phyloP scores from a whole-genome alignment of 1,284 basidiomycete species.

The Sutorius eximius region DNA sequence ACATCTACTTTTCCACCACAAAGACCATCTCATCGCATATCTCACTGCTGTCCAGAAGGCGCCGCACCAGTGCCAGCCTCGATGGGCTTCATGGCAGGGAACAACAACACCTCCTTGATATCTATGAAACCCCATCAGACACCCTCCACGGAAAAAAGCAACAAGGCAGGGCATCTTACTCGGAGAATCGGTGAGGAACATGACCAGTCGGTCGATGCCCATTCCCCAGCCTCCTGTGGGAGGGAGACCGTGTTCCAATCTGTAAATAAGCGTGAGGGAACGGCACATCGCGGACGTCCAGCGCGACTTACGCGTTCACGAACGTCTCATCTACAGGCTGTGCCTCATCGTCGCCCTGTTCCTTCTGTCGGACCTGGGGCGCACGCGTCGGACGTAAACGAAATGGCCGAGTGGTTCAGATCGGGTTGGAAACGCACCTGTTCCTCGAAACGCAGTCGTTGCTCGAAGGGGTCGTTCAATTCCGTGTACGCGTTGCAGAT shows the following conservation, averaged over 20 bases:
- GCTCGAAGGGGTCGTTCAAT: constrained; percentile 97
- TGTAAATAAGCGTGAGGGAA: constrained; percentile 32
- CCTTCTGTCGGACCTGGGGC: constrained; percentile 83
- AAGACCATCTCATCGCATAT: not conserved
- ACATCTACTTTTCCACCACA: not conserved
- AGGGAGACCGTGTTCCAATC: constrained; percentile 95
- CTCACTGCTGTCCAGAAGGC: constrained; percentile 20
- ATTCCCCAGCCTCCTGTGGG: constrained; percentile 97
- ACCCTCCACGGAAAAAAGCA: constrained; percentile 5
- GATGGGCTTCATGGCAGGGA: constrained; percentile 89
- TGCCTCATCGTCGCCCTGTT: constrained; percentile 96
- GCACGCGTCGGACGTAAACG: not conserved
- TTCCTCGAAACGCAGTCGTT: constrained; percentile 95
- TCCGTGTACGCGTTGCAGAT: constrained; percentile 98
- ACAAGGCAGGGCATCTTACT: constrained; percentile 53
- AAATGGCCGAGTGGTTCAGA: not conserved
- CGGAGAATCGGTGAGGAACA: constrained; percentile 92
- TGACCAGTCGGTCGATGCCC: constrained; percentile 91
- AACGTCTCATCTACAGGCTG: constrained; percentile 96
- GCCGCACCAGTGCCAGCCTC: constrained; percentile 40
- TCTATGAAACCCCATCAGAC: constrained; percentile 46
- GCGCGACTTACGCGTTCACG: constrained; percentile 77
- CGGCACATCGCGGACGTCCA: not conserved
- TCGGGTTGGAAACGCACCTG: constrained; percentile 49
- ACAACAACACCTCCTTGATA: constrained; percentile 87